A percentile compares a stretch with the other conserved stretches of the same genome.
Conservation (phyloP, 257 asterid genomes). For the Ehretia macrophylla region DNA sequence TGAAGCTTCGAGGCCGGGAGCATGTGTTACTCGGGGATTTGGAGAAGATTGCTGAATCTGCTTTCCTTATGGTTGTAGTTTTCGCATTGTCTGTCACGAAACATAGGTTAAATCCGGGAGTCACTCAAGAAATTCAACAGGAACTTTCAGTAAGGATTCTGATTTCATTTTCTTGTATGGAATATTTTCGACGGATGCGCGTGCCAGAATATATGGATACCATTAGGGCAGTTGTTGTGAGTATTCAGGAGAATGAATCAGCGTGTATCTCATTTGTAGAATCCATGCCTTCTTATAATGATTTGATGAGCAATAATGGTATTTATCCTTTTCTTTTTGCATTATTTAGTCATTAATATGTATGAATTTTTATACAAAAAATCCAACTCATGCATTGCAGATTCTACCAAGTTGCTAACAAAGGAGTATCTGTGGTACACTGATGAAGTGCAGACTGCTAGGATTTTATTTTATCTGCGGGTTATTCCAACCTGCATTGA, state of each 20-base stretch:
- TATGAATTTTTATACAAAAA: constrained; percentile 6
- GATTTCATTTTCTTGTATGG: constrained; percentile 90
- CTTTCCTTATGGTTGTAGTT: constrained; percentile 93
- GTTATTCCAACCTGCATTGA: constrained; percentile 79
- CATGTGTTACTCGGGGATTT: constrained; percentile 44
- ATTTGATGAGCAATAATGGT: constrained; percentile 64
- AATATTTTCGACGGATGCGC: constrained; percentile 86
- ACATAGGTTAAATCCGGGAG: constrained; percentile 44
- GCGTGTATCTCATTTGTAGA: constrained; percentile 69
- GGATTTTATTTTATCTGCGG: constrained; percentile 80
- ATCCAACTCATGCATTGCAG: constrained; percentile 34
- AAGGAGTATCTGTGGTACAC: constrained; percentile 55
- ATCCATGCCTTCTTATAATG: constrained; percentile 75
- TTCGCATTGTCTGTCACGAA: constrained; percentile 78
- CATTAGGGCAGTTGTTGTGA: constrained; percentile 69
- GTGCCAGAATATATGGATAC: constrained; percentile 93
- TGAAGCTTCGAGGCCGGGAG: constrained; percentile 47
- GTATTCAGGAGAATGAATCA: constrained; percentile 79
- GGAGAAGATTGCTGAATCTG: constrained; percentile 86
- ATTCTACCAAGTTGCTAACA: constrained; percentile 28
- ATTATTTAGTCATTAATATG: constrained; percentile 11
- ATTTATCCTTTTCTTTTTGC: constrained; percentile 15
- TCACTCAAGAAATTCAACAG: constrained; percentile 38
- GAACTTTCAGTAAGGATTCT: constrained; percentile 60
- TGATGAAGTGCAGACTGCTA: constrained; percentile 92